Base-by-base conservation (phyloP, 352 stramenopile species). In the Aphanomyces cochlioides region DNA sequence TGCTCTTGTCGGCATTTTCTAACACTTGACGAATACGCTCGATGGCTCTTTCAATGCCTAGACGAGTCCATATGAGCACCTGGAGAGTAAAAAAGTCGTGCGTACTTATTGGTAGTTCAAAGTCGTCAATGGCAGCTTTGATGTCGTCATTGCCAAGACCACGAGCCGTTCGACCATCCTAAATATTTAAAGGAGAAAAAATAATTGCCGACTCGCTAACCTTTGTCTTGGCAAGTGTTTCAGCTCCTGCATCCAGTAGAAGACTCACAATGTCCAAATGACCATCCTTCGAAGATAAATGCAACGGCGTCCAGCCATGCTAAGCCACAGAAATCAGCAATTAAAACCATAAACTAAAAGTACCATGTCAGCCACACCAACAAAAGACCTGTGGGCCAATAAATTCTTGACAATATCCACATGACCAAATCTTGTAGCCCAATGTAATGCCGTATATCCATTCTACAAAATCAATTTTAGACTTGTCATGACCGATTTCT, bases 361-460 rank as follows among this genome's bases (percentile, higher is more conserved):
- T 28, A 28, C 28, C 28, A 28, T 28, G 28, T 28, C 28, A 28
- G 28, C 2, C 28, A 28, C 28, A 28, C 28, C 28, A 28, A 28
- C 28, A 28, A 28, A 28, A 0, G 28, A 28, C 28, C 28, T 2
- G 28, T 28, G 28, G 43, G 17, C 43, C 43, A n/a, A 50, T 50
- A 50, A 50, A 50, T 12, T n/a, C 10, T 50, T 2, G 43, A 50
- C 17, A n/a, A 50, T 50, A n/a, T 12, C 43, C 43, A 12, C 43
- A n/a, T 50, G 43, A 12, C 17, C 17, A n/a, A 50, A n/a, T 3
- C 1, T n/a, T 50, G 43, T 2, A 12, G 43, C 43, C 8, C 50
- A 58, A 58, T 58, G 21, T 8, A 58, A 58, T 58, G 50, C 21
- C 15, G 50, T 58, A 58, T 58, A 37, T 58, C 50, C 43, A 50